Evolutionary conservation across 2,329 filamentous ascomycete genomes (phyloP).

Genomic region (Canariomyces notabilis): DNA sequence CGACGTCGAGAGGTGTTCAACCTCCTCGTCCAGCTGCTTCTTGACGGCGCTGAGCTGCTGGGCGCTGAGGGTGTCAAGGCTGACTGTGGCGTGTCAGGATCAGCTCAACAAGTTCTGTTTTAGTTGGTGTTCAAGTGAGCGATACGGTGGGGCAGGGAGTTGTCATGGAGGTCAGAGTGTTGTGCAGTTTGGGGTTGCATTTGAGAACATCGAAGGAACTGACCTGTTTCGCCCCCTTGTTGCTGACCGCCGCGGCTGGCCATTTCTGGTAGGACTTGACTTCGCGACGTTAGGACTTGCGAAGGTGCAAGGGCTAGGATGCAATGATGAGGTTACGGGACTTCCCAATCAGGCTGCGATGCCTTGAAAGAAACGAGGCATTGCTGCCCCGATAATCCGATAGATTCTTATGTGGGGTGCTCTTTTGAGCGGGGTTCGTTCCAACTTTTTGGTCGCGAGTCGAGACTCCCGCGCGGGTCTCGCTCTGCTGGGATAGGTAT

Average conservation of each 20-base stretch:
- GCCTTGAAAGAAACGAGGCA: background rate
- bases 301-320: background rate
- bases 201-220: too few relatives aligned
- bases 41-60: slow-evolving; percentile 89
- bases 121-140: background rate
- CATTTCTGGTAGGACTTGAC: slow-evolving; percentile 6
- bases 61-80: slow-evolving; percentile 69
- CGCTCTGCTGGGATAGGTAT: too few relatives aligned
- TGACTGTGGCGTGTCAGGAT: slow-evolving; percentile 37
- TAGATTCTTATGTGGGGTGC: slow-evolving; percentile 1
- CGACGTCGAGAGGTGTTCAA: slow-evolving; percentile 87
- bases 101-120: too few relatives aligned
- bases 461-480: too few relatives aligned
- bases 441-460: too few relatives aligned
- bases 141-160: slow-evolving; percentile 4
- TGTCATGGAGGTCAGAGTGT: too few relatives aligned
- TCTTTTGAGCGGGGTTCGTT: background rate
- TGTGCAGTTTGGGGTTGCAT: too few relatives aligned
- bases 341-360: background rate
- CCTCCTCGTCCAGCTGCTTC: slow-evolving; percentile 91
- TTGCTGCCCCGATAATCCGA: slow-evolving; percentile 10
- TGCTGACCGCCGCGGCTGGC: slow-evolving; percentile 15
- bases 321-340: background rate
- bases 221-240: slow-evolving; percentile 16
- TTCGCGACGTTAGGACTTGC: background rate